phyloP scores from a whole-genome alignment of 78 protist genomes.

The Speleostelium caveatum region DNA sequence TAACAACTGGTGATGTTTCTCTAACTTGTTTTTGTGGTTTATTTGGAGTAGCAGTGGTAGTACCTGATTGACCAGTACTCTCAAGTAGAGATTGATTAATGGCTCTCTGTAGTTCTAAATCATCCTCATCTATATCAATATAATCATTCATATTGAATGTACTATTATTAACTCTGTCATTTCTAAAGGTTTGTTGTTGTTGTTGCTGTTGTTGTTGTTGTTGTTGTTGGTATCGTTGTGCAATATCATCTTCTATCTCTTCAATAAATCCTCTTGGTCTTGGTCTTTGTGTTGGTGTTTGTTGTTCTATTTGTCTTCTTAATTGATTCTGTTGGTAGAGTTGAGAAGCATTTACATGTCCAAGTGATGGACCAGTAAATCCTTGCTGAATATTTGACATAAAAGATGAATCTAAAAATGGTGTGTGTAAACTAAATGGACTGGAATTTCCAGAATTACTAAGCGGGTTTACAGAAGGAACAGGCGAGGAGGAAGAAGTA shows the following conservation, averaged over 20 bases:
- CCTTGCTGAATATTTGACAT: neutral
- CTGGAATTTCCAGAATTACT: neutral
- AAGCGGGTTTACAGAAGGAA: neutral
- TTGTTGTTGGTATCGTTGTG: too few relatives aligned
- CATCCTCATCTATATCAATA: conserved; percentile 16
- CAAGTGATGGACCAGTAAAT: neutral
- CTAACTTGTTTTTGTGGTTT: neutral
- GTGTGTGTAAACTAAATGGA: conserved; percentile 1
- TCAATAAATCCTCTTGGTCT: neutral
- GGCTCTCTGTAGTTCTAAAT: conserved; percentile 47
- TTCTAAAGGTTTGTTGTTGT: too few relatives aligned
- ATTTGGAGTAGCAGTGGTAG: neutral
- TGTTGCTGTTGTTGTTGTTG: too few relatives aligned
- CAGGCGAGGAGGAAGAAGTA: neutral
- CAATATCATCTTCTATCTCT: neutral
- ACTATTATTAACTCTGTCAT: neutral
- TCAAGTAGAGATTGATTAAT: conserved; percentile 32
- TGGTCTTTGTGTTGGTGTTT: neutral
- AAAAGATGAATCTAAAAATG: neutral
- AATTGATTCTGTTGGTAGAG: neutral
- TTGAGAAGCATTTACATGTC: conserved; percentile 18
- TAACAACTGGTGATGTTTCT: neutral
- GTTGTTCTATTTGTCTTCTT: conserved; percentile 6
- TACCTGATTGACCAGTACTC: neutral
- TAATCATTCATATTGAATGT: neutral